A percentile compares a stretch with the other conserved stretches of the same genome.
Evolutionary conservation across 2,329 filamentous ascomycete genomes (phyloP).

Genomic region (Diaporthe vexans): DNA sequence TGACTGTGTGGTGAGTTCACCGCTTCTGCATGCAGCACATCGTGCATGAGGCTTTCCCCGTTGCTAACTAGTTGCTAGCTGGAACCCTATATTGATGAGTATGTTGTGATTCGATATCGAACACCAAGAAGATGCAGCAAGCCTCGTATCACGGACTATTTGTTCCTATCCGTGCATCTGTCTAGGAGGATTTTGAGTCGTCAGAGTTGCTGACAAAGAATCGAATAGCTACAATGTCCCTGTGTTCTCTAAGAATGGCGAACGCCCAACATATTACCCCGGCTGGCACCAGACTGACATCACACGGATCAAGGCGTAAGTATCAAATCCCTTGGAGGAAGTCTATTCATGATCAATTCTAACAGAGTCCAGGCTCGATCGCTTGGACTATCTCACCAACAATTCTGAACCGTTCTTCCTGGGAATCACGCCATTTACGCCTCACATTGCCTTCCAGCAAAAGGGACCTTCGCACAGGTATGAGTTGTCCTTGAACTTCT

Average conservation of each 20-base stretch:
- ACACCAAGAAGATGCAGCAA: background rate
- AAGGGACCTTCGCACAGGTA: constrained; percentile 39
- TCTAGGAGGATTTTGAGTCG: too few relatives aligned
- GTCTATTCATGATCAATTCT: constrained; percentile 6
- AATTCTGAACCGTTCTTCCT: constrained; percentile 45
- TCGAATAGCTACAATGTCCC: constrained; percentile 44
- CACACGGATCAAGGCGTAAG: constrained; percentile 46
- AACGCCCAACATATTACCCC: constrained; percentile 44
- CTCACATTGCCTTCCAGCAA: constrained; percentile 44
- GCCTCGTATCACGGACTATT: background rate
- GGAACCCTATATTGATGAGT: constrained; percentile 48
- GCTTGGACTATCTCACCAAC: constrained; percentile 41
- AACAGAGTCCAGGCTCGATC: constrained; percentile 38
- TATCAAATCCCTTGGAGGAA: background rate
- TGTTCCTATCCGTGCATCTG: too few relatives aligned
- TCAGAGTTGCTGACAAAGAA: background rate
- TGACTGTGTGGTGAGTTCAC: constrained; percentile 43
- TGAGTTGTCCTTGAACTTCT: background rate
- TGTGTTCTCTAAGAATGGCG: constrained; percentile 47
- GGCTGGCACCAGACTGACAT: constrained; percentile 47
- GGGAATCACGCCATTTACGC: constrained; percentile 44
- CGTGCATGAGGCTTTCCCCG: background rate
- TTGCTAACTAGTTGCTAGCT: constrained; percentile 38
- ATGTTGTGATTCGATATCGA: background rate
- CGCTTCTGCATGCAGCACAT: background rate